Base-by-base conservation (phyloP, 176 grass and related monocot species). In the Musa itinerans region DNA sequence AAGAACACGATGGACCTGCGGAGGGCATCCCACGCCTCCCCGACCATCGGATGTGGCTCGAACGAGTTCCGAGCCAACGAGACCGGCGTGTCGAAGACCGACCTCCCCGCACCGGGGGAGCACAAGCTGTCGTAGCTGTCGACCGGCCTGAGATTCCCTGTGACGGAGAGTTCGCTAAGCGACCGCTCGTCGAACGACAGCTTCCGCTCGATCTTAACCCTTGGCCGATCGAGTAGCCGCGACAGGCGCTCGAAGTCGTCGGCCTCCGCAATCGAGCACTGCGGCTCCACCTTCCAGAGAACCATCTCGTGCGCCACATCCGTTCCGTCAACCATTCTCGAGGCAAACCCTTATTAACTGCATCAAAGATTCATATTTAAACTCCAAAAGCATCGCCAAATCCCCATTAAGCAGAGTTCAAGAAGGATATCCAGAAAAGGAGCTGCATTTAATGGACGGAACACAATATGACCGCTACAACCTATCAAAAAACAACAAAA, bases 141-240 rank as follows among this genome's bases (percentile, higher is more conserved):
- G 0, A 83, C 83, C 0, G 65, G 62, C 55, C 83, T 58, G 48
- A 92, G 78, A 1, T 69, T 79, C 14, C 65, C 77, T 17, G 34
- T 43, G 34, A 43, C 34, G 34, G 75, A 76, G 74, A 97, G 83
- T 73, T 92, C 89, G 17, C 86, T 92, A 81, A 87, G 85, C 25
- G 93, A 97, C 75, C 83, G 80, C 69, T 93, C 90, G 16, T 97
- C 93, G 19, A 97, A 86, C 21, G 94, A 97, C 70, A 85, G 77
- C 83, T 90, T 90, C 56, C 94, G 74, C 77, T 97, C 94, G 50
- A 97, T 66, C 7, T 76, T 77, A 54, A 81, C 56, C 12, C 82
- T 87, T 43, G 86, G 88, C 65, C 81, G 86, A 78, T 92, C 88
- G 13, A 83, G 63, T 11, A 90, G 21, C 5, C 85, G 86, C 1